Base-by-base conservation (phyloP, 805 yeast genomes). In the Spathaspora gorwiae region DNA sequence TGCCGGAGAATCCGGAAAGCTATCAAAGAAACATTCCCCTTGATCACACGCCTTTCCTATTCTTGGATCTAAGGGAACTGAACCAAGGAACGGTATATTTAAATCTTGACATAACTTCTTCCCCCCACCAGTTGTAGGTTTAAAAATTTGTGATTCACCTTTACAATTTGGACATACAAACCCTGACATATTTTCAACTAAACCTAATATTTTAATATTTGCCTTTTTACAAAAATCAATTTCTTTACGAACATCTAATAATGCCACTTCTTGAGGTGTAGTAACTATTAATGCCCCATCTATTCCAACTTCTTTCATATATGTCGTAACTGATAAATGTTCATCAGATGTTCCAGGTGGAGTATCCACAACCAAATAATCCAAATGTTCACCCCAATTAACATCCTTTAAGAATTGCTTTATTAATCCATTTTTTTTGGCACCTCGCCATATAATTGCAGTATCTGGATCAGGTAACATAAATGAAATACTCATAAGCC, bases 271-370 rank as follows among this genome's bases (percentile, higher is more conserved):
- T 65, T 94, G 99, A 0, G 99, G 99, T 0, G 99, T 94, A 0
- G 99, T 92, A 32, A 94, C 94, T 2, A 94, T 77, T 29, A 94
- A 72, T 0, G 99, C 99, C 1, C 99, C 99, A 61, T 92, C 97
- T 1, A 94, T 82, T 0, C 97, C 97, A 5, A 85, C 81, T 32
- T 88, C 96, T 56, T 87, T 86, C 77, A 94, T 70, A 59, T 87
- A 90, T 42, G 87, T 83, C 30, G 90, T 87, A 30, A 94, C 90
- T 7, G 95, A 83, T 36, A 94, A 75, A 65, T 94, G 99, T 62
- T 94, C 99, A 65, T 94, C 99, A 0, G 96, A 85, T 0, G 99
- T 94, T 0, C 99, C 99, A 0, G 99, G 99, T 0, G 99, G 99
- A 0, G 99, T 94, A 58, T 94, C 99, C 13, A 94, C 85, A 12